A percentile compares a stretch with the other conserved stretches of the same genome.
Evolutionary conservation across 1,284 basidiomycete genomes (phyloP).

Genomic region (Pascua sp.): DNA sequence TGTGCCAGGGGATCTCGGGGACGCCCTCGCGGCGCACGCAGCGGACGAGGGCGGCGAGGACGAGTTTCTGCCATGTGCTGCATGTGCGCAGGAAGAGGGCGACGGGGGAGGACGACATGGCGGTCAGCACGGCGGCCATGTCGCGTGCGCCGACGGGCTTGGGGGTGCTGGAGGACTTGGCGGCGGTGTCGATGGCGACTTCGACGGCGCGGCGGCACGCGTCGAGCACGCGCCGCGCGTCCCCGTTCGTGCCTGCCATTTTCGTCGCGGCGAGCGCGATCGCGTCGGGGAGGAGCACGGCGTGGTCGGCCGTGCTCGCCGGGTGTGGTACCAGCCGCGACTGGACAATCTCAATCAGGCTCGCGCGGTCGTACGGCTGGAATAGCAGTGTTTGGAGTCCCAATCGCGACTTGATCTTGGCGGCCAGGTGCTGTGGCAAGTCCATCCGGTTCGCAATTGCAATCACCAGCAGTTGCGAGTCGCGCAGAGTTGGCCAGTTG

Average conservation of each 20-base stretch:
- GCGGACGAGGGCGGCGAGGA: conserved; percentile 81
- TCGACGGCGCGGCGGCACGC: conserved; percentile 86
- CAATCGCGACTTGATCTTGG: conserved; percentile 85
- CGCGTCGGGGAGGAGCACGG: conserved; percentile 62
- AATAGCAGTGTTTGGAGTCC: conserved; percentile 92
- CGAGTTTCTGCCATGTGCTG: conserved; percentile 79
- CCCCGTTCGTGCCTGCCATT: conserved; percentile 88
- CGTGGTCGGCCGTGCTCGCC: conserved; percentile 60
- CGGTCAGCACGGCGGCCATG: conserved; percentile 75
- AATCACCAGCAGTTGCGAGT: conserved; percentile 85
- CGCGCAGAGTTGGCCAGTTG: conserved; percentile 92
- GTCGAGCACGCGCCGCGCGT: conserved; percentile 89
- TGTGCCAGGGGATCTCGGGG: conserved; percentile 77
- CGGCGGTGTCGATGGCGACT: conserved; percentile 51
- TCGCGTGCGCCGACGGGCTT: conserved; percentile 66
- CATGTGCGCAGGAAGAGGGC: conserved; percentile 74
- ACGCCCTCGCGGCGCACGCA: conserved; percentile 81
- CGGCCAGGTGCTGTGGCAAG: conserved; percentile 88
- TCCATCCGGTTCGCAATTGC: conserved; percentile 99
- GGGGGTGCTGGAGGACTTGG: neutral
- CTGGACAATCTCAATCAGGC: conserved; percentile 82
- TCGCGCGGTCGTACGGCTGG: conserved; percentile 76
- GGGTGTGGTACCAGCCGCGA: conserved; percentile 61
- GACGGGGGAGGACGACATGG: conserved; percentile 88
- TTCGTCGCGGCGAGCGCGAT: conserved; percentile 87